Conservation (phyloP, 495 filamentous ascomycete species). For the Xanthoparmelia taractica region DNA sequence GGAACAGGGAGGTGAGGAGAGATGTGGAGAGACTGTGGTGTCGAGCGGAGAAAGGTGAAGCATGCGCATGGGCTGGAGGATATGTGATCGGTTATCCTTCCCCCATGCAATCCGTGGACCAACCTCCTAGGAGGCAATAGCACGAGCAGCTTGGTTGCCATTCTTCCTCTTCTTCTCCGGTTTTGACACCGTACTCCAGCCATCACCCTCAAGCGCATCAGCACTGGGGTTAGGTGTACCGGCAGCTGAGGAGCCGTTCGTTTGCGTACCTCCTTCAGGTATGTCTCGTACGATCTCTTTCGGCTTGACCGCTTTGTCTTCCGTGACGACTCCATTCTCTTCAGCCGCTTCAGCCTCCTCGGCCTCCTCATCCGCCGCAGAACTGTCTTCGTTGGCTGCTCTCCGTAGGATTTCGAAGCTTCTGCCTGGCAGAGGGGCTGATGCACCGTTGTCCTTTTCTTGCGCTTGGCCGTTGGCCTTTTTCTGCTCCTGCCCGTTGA, state of each 20-base stretch:
- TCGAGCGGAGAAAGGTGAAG: neutral
- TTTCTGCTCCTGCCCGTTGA: slow-evolving; percentile 22
- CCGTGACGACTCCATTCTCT: slow-evolving; percentile 29
- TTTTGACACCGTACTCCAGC: slow-evolving; percentile 68
- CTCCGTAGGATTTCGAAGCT: slow-evolving; percentile 51
- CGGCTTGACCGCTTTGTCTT: slow-evolving; percentile 37
- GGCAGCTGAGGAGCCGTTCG: slow-evolving; percentile 37
- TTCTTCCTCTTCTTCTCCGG: slow-evolving; percentile 45
- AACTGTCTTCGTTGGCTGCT: slow-evolving; percentile 40
- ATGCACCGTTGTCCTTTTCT: slow-evolving; percentile 36
- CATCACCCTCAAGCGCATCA: slow-evolving; percentile 53
- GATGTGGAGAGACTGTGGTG: slow-evolving; percentile 7
- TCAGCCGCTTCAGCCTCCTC: slow-evolving; percentile 30
- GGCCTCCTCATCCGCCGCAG: slow-evolving; percentile 27
- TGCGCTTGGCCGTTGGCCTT: slow-evolving; percentile 20
- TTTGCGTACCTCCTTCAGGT: slow-evolving; percentile 20
- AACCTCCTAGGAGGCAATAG: slow-evolving; percentile 36
- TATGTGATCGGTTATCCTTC: neutral
- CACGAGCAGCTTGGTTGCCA: slow-evolving; percentile 40
- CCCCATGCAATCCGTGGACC: neutral
- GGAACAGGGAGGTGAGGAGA: slow-evolving; percentile 11
- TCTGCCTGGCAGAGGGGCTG: slow-evolving; percentile 38
- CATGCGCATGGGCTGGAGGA: neutral
- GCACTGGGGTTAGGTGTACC: slow-evolving; percentile 30
- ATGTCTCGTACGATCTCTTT: slow-evolving; percentile 38